Percentiles rank a stretch among this genome's conserved stretches.
Conservation (phyloP, 2,329 filamentous ascomycete genomes). For the Penicillium hordei region DNA sequence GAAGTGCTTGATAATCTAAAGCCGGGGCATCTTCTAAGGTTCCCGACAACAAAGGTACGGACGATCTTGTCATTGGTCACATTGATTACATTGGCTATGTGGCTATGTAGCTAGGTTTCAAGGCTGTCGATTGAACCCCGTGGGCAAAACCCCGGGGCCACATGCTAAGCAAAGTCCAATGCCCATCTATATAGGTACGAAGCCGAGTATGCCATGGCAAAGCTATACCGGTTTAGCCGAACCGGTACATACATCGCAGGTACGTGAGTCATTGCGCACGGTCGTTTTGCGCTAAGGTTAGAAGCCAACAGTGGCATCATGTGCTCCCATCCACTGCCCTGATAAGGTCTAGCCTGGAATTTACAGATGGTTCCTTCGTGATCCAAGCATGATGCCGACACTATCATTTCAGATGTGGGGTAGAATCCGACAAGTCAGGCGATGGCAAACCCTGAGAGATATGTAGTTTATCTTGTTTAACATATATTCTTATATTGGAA, state of each 20-base stretch:
- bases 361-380: slow-evolving; percentile 7
- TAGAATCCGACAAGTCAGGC: slow-evolving; percentile 13
- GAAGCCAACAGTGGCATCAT: slow-evolving; percentile 15
- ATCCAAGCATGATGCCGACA: slow-evolving; percentile 18
- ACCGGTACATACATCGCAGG: slow-evolving; percentile 10
- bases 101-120: background rate
- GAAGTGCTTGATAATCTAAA: slow-evolving; percentile 11
- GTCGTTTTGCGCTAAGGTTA: background rate
- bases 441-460: slow-evolving; percentile 4
- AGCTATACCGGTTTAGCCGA: background rate
- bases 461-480: background rate
- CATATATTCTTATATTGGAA: background rate
- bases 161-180: background rate
- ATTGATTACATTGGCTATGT: background rate
- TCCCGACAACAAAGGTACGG: background rate
- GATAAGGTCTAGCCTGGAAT: slow-evolving; percentile 8
- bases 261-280: slow-evolving; percentile 24
- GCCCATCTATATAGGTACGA: background rate
- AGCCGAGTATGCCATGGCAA: slow-evolving; percentile 1
- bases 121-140: background rate
- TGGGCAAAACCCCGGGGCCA: background rate
- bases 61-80: background rate
- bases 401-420: slow-evolving; percentile 14
- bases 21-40: slow-evolving; percentile 12
- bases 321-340: slow-evolving; percentile 10